Evolutionary conservation across 2,329 filamentous ascomycete species (phyloP).

Genomic region (Alternaria triticina): DNA sequence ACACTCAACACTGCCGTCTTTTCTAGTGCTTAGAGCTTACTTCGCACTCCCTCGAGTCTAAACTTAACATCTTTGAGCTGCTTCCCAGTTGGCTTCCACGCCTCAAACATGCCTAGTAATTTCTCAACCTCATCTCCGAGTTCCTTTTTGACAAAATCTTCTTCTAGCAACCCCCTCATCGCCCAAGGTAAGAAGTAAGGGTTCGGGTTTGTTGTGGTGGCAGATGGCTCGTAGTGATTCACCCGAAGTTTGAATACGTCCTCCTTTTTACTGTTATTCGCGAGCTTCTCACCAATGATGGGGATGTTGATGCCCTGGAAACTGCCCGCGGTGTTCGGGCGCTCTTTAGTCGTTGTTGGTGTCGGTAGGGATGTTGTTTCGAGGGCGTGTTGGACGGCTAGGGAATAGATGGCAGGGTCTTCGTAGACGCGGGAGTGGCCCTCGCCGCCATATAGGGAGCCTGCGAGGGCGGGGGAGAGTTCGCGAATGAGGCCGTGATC

Average conservation of each 20-base stretch:
- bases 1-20: not conserved
- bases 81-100: slow-evolving; percentile 90
- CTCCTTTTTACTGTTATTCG: slow-evolving; percentile 12
- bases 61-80: slow-evolving; percentile 96
- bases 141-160: slow-evolving; percentile 86
- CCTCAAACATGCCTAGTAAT: slow-evolving; percentile 85
- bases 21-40: slow-evolving; percentile 70
- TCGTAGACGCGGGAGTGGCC: slow-evolving; percentile 94
- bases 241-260: slow-evolving; percentile 40
- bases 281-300: slow-evolving; percentile 32
- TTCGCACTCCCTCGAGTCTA: slow-evolving; percentile 86
- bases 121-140: slow-evolving; percentile 77
- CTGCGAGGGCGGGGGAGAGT: slow-evolving; percentile 84
- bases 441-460: slow-evolving; percentile 88
- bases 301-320: slow-evolving; percentile 43
- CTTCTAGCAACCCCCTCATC: slow-evolving; percentile 90
- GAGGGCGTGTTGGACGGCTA: slow-evolving; percentile 56
- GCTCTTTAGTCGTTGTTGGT: slow-evolving; percentile 21
- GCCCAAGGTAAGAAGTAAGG: slow-evolving; percentile 95
- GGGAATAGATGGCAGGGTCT: slow-evolving; percentile 81
- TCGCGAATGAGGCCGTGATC: slow-evolving; percentile 95
- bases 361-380: slow-evolving; percentile 52
- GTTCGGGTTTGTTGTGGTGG: slow-evolving; percentile 62
- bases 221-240: slow-evolving; percentile 40
- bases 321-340: slow-evolving; percentile 28